Percentiles rank a stretch among this genome's conserved stretches.
Evolutionary conservation across 441 rosid genomes (phyloP).

Genomic region (Daphne laureola): DNA sequence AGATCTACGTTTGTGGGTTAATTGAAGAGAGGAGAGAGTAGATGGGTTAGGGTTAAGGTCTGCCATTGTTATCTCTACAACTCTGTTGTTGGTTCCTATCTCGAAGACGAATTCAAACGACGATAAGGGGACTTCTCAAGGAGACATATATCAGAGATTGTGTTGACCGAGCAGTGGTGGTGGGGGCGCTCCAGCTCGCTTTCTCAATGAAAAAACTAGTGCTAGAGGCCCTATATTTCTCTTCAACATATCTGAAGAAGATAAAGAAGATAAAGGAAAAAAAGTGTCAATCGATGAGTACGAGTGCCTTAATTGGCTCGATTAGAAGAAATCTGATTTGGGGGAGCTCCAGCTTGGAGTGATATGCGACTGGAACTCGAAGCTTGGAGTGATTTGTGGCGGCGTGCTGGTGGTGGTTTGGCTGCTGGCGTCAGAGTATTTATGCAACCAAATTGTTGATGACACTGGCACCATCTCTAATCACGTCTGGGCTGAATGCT

Average conservation of each 20-base stretch:
- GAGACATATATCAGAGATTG: too few species aligned
- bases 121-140: too few species aligned
- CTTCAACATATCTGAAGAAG: constrained; percentile 9
- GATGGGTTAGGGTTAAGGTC: too few species aligned
- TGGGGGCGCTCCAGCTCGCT: too few species aligned
- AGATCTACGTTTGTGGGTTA: too few species aligned
- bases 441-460: too few species aligned
- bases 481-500: constrained; percentile 75
- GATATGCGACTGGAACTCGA: constrained; percentile 17
- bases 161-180: too few species aligned
- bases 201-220: too few species aligned
- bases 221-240: constrained; percentile 19
- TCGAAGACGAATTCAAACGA: too few species aligned
- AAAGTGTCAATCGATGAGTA: constrained; percentile 1
- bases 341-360: too few species aligned
- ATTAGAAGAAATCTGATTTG: constrained; percentile 13
- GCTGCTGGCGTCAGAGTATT: constrained; percentile 9
- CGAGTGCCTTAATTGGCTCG: constrained; percentile 9
- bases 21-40: too few species aligned
- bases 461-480: constrained; percentile 63
- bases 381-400: background rate
- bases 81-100: constrained; percentile 44
- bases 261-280: constrained; percentile 14
- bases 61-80: constrained; percentile 32
- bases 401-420: constrained; percentile 8